phyloP scores from a whole-genome alignment of 2,329 filamentous ascomycete species.

The Leptographium radiaticola region DNA sequence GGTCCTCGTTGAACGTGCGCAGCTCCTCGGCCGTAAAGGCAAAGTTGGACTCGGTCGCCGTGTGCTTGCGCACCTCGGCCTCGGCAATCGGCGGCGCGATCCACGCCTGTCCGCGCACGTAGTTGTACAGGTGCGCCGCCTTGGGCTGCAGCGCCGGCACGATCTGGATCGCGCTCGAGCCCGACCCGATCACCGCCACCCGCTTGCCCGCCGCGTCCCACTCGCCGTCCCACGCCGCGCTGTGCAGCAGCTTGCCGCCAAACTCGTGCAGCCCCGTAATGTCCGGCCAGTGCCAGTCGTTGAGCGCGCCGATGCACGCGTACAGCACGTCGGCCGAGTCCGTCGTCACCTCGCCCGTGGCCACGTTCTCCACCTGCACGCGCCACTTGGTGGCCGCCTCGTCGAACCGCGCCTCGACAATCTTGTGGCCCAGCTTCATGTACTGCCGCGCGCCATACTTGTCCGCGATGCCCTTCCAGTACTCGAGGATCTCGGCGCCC shows the following conservation, averaged over 20 bases:
- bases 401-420: constrained; percentile 6
- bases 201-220: constrained; percentile 3
- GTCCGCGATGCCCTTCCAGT: constrained; percentile 3
- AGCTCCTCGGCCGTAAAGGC: too few species aligned
- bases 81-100: constrained; percentile 5
- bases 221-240: constrained; percentile 13
- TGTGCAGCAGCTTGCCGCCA: constrained; percentile 9
- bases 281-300: constrained; percentile 33
- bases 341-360: not conserved
- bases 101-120: too few species aligned
- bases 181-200: constrained; percentile 9
- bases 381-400: constrained; percentile 7
- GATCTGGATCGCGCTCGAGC: constrained; percentile 9
- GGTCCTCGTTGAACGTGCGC: too few species aligned
- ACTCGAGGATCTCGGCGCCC: constrained; percentile 7
- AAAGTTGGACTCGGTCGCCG: too few species aligned
- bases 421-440: constrained; percentile 6
- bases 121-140: constrained; percentile 20
- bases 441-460: constrained; percentile 6
- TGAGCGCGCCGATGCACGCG: constrained; percentile 35
- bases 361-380: constrained; percentile 1
- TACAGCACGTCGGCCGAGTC: constrained; percentile 30
- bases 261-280: constrained; percentile 9
- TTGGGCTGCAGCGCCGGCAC: constrained; percentile 22
- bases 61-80: not conserved